Evolutionary conservation across 805 yeast genomes (phyloP).

Genomic region (Candida manassasensis): DNA sequence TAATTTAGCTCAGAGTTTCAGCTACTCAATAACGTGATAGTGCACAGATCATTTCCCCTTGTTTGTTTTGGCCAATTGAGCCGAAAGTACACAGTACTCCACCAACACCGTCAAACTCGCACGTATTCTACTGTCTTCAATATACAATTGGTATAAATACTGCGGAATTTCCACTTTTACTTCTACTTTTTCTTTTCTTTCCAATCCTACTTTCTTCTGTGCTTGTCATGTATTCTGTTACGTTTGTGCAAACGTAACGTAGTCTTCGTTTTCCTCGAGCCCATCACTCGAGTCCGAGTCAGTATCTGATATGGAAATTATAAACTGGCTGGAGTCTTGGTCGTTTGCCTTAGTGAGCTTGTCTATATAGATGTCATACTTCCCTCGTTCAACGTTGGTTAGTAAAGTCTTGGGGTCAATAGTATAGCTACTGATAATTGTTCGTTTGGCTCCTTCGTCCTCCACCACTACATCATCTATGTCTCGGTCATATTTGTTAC

Average conservation of each 20-base stretch:
- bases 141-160: too few species aligned
- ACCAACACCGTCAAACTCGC: too few species aligned
- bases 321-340: slow-evolving; percentile 7
- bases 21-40: too few species aligned
- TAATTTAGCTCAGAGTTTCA: too few species aligned
- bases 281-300: slow-evolving; percentile 10
- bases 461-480: slow-evolving; percentile 13
- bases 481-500: slow-evolving; percentile 13
- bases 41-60: too few species aligned
- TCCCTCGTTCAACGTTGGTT: slow-evolving; percentile 13
- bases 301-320: slow-evolving; percentile 14
- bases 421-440: slow-evolving; percentile 28
- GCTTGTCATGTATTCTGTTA: too few species aligned
- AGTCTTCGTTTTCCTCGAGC: slow-evolving; percentile 21
- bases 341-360: slow-evolving; percentile 4
- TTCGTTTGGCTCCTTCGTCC: slow-evolving; percentile 7
- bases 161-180: too few species aligned
- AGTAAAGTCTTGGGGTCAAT: slow-evolving; percentile 27
- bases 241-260: slow-evolving; percentile 9
- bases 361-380: slow-evolving; percentile 24
- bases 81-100: too few species aligned
- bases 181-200: too few species aligned
- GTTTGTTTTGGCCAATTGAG: too few species aligned
- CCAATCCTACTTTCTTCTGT: too few species aligned
- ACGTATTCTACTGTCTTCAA: too few species aligned